Evolutionary conservation across 441 rosid genomes (phyloP).

Genomic region (Erodium texanum): DNA sequence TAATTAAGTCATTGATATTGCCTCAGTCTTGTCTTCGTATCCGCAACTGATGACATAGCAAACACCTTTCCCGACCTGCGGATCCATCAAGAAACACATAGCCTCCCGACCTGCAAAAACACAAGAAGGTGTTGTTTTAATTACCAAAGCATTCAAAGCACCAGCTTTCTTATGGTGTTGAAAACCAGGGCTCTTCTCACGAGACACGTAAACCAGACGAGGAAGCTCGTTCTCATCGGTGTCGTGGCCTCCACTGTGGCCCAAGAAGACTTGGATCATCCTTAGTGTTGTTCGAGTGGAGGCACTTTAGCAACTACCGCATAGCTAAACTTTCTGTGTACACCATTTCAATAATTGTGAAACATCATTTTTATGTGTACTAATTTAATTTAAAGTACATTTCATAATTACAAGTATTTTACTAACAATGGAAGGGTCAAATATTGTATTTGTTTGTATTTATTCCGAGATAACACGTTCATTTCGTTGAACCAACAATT

Average conservation of each 20-base stretch:
- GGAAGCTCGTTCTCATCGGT: conserved; percentile 94
- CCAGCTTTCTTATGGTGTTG: conserved; percentile 99
- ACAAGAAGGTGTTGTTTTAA: no score
- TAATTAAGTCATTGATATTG: no score
- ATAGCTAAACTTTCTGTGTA: no score
- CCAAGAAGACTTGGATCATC: conserved; percentile 99
- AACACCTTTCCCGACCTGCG: conserved; percentile 86
- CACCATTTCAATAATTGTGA: no score
- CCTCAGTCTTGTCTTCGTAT: conserved; percentile 90
- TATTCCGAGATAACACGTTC: no score
- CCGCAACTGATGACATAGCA: conserved; percentile 99
- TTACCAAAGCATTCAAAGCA: conserved; percentile 93
- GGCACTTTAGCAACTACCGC: no score
- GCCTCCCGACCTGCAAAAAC: conserved; percentile 60
- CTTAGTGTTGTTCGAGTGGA: conserved; percentile 79
- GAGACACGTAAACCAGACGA: conserved; percentile 90
- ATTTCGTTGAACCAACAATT: no score
- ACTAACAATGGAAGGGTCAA: no score
- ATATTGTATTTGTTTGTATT: no score
- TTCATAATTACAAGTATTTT: no score
- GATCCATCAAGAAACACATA: conserved; percentile 98
- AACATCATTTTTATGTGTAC: no score
- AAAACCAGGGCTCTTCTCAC: conserved; percentile 95
- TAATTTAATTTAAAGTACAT: no score
- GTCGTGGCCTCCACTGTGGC: conserved; percentile 96